Evolutionary conservation across 768 basidiomycete genomes (phyloP).

Genomic region (Rhizopogon vesiculosus): DNA sequence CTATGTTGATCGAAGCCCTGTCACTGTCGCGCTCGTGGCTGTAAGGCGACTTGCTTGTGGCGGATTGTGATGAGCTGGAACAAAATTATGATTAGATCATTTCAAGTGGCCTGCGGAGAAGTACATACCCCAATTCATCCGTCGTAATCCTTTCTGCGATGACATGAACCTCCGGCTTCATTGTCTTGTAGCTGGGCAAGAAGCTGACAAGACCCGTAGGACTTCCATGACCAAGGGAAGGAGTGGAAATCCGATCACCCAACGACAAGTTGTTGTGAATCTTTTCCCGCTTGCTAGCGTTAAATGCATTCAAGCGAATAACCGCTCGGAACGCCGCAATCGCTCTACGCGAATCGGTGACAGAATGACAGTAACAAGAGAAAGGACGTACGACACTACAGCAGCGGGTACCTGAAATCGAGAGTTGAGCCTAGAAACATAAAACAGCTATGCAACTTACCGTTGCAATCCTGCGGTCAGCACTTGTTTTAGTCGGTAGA

Average conservation of each 20-base stretch:
- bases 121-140: conserved; percentile 42
- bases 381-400: conserved; percentile 48
- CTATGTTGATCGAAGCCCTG: background rate
- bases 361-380: conserved; percentile 1
- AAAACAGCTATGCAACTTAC: conserved; percentile 26
- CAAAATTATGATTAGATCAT: background rate
- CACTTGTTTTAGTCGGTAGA: background rate
- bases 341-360: conserved; percentile 17
- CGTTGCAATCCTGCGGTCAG: conserved; percentile 42
- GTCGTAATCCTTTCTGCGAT: conserved; percentile 59
- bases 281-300: conserved; percentile 10
- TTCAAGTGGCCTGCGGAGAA: too few species aligned
- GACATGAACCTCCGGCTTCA: conserved; percentile 37
- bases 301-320: conserved; percentile 59
- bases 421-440: background rate
- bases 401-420: conserved; percentile 55
- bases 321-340: conserved; percentile 69
- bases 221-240: background rate
- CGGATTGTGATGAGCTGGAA: background rate
- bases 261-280: background rate
- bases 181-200: conserved; percentile 6
- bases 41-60: background rate
- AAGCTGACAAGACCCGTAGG: background rate
- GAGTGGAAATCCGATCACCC: background rate
- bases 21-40: background rate